Percentiles rank a stretch among this genome's conserved stretches.
These are phyloP conservation scores for Zasmidium angulare DNA, from an alignment of 2,329 filamentous ascomycete genomes.

Conservation along the genomic window DNA sequence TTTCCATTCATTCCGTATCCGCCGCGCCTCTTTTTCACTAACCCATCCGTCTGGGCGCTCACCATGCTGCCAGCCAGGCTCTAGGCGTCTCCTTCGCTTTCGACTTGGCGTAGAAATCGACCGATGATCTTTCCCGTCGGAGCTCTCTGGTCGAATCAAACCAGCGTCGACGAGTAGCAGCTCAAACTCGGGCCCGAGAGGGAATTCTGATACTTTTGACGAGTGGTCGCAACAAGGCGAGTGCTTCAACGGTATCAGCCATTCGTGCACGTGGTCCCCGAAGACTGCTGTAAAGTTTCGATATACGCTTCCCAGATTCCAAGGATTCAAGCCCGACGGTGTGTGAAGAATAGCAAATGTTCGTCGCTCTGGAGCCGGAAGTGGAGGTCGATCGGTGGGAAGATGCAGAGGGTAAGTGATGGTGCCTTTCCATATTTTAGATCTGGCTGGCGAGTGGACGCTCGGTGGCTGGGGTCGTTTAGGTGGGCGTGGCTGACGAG, in stretches of 20 bases:
- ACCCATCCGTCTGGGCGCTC: conserved; percentile 36
- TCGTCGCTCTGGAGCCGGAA: conserved; percentile 41
- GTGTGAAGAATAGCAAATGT: conserved; percentile 80
- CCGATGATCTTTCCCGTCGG: conserved; percentile 10
- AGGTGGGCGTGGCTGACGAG: conserved; percentile 21
- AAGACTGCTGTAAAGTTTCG: conserved; percentile 78
- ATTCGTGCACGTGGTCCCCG: conserved; percentile 69
- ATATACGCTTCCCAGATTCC: conserved; percentile 66
- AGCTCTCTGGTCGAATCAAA: conserved; percentile 21
- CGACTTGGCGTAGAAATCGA: conserved; percentile 13
- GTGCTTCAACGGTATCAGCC: conserved; percentile 73
- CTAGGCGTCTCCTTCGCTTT: conserved; percentile 25
- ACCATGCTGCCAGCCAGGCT: conserved; percentile 35
- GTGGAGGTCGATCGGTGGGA: conserved; percentile 34
- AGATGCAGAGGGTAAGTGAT: conserved; percentile 59
- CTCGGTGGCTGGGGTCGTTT: conserved; percentile 9
- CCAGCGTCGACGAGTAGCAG: conserved; percentile 33
- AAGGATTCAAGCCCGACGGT: conserved; percentile 76
- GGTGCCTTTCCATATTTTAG: conserved; percentile 40
- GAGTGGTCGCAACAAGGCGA: conserved; percentile 71
- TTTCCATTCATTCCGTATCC: conserved; percentile 24
- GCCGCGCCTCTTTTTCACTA: conserved; percentile 31
- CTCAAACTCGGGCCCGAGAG: conserved; percentile 37
- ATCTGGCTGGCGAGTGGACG: not conserved
- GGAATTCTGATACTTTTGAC: conserved; percentile 33